Conservation (phyloP, 257 asterid genomes). For the Solanum rostratum region DNA sequence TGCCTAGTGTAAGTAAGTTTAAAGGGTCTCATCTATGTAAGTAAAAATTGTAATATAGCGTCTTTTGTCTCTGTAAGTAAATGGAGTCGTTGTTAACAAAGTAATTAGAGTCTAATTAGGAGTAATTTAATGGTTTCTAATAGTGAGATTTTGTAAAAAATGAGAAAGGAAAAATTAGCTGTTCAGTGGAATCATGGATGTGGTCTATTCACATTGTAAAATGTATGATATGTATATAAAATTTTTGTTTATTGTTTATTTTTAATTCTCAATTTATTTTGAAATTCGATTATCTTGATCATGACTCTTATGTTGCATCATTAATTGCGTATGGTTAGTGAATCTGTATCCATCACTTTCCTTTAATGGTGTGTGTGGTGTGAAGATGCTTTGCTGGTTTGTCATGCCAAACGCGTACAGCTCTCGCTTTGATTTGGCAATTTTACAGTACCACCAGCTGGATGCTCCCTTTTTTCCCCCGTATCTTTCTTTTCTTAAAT, state of each 20-base stretch:
- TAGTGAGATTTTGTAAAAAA: background rate
- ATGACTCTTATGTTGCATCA: background rate
- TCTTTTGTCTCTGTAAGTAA: conserved; percentile 30
- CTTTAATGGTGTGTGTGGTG: background rate
- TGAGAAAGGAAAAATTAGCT: background rate
- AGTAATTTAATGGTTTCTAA: conserved; percentile 2
- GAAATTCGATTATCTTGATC: no score
- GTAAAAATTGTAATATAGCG: background rate
- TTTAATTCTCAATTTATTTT: no score
- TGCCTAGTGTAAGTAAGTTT: conserved; percentile 39
- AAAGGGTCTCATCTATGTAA: conserved; percentile 3
- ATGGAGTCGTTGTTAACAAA: conserved; percentile 23
- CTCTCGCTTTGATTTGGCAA: background rate
- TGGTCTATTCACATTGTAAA: background rate
- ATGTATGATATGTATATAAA: background rate
- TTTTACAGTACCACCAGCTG: no score
- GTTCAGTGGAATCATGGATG: background rate
- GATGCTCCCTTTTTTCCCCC: no score
- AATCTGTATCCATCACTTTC: background rate
- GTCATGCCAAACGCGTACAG: background rate
- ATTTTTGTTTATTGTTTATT: background rate
- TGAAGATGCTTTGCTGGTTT: background rate
- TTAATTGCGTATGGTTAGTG: background rate
- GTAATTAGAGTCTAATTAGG: background rate
- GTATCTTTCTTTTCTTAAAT: no score